Base-by-base conservation (phyloP, 495 filamentous ascomycete species). In the Neurospora africana region DNA sequence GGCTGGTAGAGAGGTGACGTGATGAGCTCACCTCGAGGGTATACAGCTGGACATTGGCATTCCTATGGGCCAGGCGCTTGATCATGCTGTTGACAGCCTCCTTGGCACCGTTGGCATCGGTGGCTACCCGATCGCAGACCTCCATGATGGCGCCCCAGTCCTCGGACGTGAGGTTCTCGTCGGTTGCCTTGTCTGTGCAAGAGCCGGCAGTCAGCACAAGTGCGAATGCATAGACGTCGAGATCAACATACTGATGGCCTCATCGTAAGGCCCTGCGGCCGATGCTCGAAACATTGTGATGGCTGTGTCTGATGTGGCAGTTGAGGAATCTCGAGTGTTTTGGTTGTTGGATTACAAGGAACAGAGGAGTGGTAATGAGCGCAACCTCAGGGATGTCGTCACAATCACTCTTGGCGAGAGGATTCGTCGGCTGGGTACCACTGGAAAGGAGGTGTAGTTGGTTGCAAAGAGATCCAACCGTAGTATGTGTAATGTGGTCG, bases 141-240 rank as follows among this genome's bases (percentile, higher is more conserved):
- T 99, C 95, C 82, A 99, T 90, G 81, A 99, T 99, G 80, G 91
- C 94, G 77, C 95, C 95, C 95, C 95, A 99, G 82, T 98, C 97
- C 84, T 98, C 96, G 58, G 92, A 92, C 10, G 95, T 98, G 78
- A 98, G 88, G 80, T 97, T 99, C 86, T 99, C 95, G 81, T 99
- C 95, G 68, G 95, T 99, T 81, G 96, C 94, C 88, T 97, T 98
- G 83, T 92, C 95, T 99, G 75, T 74, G 30, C 70, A 8, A 72
- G 70, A 77, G 73, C 68, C 8, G 17, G n/a, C 3, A 41, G 35
- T 58, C 19, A 21, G 37, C 21, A 61, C 53, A 23, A 30, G 10
- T 19, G 19, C 19, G 19, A 38, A 11, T 58, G n/a, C 19, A 23
- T 19, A 69, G 19, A n/a, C 15, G 39, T 38, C 27, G 33, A 7